Conservation (phyloP, 768 basidiomycete genomes). For the Fomitopsis pulvina region DNA sequence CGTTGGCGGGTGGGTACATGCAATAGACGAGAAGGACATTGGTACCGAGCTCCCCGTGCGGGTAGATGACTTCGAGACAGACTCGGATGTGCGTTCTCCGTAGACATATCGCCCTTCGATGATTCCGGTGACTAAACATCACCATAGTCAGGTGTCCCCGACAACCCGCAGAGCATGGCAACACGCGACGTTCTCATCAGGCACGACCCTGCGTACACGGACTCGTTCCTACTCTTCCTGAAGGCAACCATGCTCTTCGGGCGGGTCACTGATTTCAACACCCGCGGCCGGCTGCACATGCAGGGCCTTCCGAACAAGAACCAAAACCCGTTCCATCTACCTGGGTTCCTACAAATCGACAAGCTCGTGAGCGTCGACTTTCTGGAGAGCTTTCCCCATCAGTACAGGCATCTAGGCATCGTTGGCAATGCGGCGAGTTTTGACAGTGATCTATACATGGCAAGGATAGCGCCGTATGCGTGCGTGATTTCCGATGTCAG, state of each 20-base stretch:
- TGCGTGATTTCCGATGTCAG: conserved; percentile 36
- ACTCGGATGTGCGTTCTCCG: conserved; percentile 42
- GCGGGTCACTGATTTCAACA: conserved; percentile 78
- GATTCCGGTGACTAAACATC: background rate
- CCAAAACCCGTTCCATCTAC: conserved; percentile 63
- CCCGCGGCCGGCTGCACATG: conserved; percentile 63
- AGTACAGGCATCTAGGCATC: conserved; percentile 59
- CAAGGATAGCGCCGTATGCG: conserved; percentile 83
- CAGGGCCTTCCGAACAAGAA: conserved; percentile 62
- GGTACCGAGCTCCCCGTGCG: conserved; percentile 80
- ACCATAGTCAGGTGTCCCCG: conserved; percentile 50
- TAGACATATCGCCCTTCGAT: conserved; percentile 3
- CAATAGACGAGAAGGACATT: conserved; percentile 76
- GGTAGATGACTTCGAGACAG: conserved; percentile 67
- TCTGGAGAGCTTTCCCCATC: conserved; percentile 61
- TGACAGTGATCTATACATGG: conserved; percentile 84
- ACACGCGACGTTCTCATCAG: conserved; percentile 57
- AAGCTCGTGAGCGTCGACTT: conserved; percentile 61
- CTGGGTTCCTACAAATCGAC: conserved; percentile 68
- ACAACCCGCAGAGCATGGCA: conserved; percentile 71
- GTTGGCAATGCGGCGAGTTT: conserved; percentile 46
- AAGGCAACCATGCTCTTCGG: conserved; percentile 85
- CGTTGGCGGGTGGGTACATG: conserved; percentile 78
- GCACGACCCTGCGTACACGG: conserved; percentile 74
- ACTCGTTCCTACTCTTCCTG: conserved; percentile 74